phyloP scores from a whole-genome alignment of 2,329 filamentous ascomycete species.

The Aspergillus novoparasiticus region DNA sequence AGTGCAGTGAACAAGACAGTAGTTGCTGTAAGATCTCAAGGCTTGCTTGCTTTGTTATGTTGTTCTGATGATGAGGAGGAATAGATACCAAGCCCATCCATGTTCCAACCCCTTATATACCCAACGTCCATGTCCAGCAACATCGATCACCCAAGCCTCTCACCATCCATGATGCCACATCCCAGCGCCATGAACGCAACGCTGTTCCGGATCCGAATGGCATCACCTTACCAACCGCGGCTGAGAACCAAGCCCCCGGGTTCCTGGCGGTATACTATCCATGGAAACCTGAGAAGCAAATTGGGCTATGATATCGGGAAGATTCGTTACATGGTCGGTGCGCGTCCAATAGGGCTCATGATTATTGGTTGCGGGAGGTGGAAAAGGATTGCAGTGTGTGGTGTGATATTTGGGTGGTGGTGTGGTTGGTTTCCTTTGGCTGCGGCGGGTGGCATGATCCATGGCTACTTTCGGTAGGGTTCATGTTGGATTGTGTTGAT shows the following conservation, averaged over 20 bases:
- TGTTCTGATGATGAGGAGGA: not conserved
- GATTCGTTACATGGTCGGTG: not conserved
- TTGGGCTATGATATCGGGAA: not conserved
- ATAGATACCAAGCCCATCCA: not conserved
- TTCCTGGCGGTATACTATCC: not conserved
- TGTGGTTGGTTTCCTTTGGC: not conserved
- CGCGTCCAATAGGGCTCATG: not conserved
- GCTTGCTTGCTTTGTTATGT: not conserved
- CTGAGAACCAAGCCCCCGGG: slow-evolving; percentile 1
- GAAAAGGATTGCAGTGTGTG: not conserved
- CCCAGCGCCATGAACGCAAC: not conserved
- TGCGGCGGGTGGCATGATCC: slow-evolving; percentile 1
- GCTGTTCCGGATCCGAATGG: not conserved
- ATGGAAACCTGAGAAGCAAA: not conserved
- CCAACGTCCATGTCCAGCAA: not conserved
- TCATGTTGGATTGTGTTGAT: not conserved
- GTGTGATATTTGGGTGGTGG: not conserved
- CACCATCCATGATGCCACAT: not conserved
- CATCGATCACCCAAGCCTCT: not conserved
- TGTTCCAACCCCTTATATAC: not conserved
- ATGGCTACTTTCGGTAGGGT: not conserved
- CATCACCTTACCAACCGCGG: not conserved
- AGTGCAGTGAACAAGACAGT: not conserved
- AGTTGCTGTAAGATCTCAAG: not conserved
- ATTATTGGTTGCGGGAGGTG: not conserved